Evolutionary conservation across 768 basidiomycete genomes (phyloP), one percentile per base, ranked within the genome.

Genomic region (Macrolepiota albuminosa): DNA sequence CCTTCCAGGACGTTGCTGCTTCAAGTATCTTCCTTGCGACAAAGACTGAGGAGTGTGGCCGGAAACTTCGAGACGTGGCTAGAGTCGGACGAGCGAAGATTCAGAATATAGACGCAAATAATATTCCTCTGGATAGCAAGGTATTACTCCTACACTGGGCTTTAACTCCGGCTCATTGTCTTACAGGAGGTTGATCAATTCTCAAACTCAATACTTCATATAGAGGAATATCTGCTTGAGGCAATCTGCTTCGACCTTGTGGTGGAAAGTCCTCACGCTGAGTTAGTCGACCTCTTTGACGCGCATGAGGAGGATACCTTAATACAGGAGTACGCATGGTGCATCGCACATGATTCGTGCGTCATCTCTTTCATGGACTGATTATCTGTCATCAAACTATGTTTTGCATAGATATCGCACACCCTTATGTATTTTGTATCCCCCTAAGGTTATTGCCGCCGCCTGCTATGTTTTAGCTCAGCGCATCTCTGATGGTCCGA

Each of bases 41-140:
- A n/a, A 94, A 94, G 71, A 93, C 91, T 1, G 92, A 94, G 70
- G 92, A 94, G 72, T 93, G 89, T 64, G 89, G 89, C 37, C 79
- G 92, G 54, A 94, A 93, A 68, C 80, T 94, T 14, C 80, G 88
- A n/a, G 92, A 94, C 66, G 89, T 93, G 29, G 89, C 92, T 9
- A 81, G 82, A 63, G 82, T 93, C 10, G 87, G 82, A 64, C 83
- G 84, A 66, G 81, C 88, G 39, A 93, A 93, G 73, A 77, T 86
- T 39, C 75, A 76, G 24, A 81, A 80, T 53, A 70, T 71, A 6
- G 86, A 90, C 57, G 75, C 84, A 39, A 72, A 75, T 10, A 78
- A 81, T 49, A 82, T 89, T 48, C 75, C 83, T 7, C 76, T 79
- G 47, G 88, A 89, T 57, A 85, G 84, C 71, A 83, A 85, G 78